phyloP scores from a whole-genome alignment of 257 asterid genomes.

The Ajuga chamaepitys region DNA sequence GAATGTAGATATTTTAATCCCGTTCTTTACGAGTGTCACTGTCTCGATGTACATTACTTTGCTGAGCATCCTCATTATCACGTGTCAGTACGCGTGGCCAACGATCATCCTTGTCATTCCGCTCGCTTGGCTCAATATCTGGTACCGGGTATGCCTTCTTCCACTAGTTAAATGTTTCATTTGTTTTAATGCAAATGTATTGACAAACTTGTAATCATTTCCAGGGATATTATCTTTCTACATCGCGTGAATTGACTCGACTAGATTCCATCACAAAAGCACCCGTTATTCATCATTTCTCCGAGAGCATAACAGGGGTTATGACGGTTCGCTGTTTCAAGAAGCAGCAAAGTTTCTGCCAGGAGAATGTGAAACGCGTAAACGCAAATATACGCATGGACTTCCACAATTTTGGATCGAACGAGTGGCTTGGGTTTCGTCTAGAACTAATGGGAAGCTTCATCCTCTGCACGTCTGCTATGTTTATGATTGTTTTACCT shows the following conservation, averaged over 20 bases:
- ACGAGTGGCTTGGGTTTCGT: slow-evolving; percentile 96
- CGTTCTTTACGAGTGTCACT: slow-evolving; percentile 52
- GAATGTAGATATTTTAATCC: slow-evolving; percentile 71
- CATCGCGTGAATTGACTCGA: slow-evolving; percentile 91
- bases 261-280: slow-evolving; percentile 95
- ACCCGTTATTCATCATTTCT: slow-evolving; percentile 90
- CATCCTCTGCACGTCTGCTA: slow-evolving; percentile 72
- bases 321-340: slow-evolving; percentile 84
- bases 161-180: neutral
- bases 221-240: slow-evolving; percentile 82
- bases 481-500: slow-evolving; percentile 80
- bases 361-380: slow-evolving; percentile 70
- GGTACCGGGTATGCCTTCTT: slow-evolving; percentile 69
- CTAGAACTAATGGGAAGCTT: slow-evolving; percentile 75
- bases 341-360: slow-evolving; percentile 63
- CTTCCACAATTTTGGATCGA: slow-evolving; percentile 85
- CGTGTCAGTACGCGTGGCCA: slow-evolving; percentile 97
- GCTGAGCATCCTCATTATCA: slow-evolving; percentile 64
- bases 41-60: slow-evolving; percentile 49
- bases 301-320: slow-evolving; percentile 92
- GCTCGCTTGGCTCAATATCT: slow-evolving; percentile 80
- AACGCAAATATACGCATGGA: slow-evolving; percentile 80
- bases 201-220: neutral
- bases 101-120: slow-evolving; percentile 69
- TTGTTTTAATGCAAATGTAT: too few species aligned